A percentile compares a stretch with the other conserved stretches of the same genome.
Conservation (phyloP, 2,329 filamentous ascomycete species). For the Colletotrichum euphorbiae region DNA sequence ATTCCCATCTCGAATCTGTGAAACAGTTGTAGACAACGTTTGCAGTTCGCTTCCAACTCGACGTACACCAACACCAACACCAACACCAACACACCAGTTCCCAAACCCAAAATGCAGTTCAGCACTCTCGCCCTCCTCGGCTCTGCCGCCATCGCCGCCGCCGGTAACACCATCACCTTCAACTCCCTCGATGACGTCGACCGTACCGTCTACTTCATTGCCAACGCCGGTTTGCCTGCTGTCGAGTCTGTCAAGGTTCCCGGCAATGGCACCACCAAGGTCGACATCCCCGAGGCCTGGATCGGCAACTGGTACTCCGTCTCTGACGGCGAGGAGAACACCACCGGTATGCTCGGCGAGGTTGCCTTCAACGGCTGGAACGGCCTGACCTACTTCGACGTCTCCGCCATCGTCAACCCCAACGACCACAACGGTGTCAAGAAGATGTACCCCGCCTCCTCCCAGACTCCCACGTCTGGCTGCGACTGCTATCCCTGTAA, state of each 20-base stretch:
- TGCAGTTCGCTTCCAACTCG: constrained; percentile 21
- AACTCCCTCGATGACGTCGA: constrained; percentile 65
- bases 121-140: constrained; percentile 56
- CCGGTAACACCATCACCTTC: constrained; percentile 66
- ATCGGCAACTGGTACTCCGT: constrained; percentile 65
- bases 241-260: constrained; percentile 55
- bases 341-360: constrained; percentile 65
- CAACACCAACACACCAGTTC: background rate
- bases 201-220: constrained; percentile 64
- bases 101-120: constrained; percentile 65
- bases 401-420: constrained; percentile 68
- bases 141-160: constrained; percentile 54
- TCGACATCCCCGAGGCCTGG: constrained; percentile 58
- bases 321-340: constrained; percentile 55
- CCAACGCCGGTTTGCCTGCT: constrained; percentile 51
- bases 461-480: constrained; percentile 57
- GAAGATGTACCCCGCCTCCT: constrained; percentile 61
- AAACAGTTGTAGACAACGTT: constrained; percentile 37
- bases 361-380: constrained; percentile 61
- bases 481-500: constrained; percentile 64
- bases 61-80: constrained; percentile 21
- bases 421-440: constrained; percentile 64
- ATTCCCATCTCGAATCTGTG: constrained; percentile 17
- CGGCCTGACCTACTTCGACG: constrained; percentile 66
- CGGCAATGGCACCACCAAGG: constrained; percentile 52